Evolutionary conservation across 2,329 filamentous ascomycete genomes (phyloP).

Genomic region (Xylaria sp.): DNA sequence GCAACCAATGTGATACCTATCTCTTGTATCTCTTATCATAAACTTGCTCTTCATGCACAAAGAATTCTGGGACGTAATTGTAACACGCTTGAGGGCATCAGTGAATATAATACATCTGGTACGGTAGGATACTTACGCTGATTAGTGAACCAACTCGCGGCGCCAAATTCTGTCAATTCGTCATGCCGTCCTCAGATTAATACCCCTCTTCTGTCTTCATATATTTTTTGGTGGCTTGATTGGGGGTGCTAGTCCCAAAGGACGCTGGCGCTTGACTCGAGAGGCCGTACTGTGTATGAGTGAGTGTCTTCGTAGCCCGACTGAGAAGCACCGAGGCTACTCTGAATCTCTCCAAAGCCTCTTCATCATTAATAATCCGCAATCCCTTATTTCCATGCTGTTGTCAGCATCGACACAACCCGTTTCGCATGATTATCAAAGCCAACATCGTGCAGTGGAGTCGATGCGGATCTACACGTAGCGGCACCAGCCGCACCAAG

Average conservation of each 20-base stretch:
- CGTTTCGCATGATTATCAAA: neutral
- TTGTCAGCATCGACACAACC: neutral
- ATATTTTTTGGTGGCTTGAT: neutral
- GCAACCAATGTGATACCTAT: no score
- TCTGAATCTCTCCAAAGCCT: neutral
- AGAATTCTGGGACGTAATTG: no score
- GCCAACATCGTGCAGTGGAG: constrained; percentile 5
- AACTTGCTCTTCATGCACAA: no score
- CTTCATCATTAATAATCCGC: constrained; percentile 9
- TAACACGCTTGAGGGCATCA: neutral
- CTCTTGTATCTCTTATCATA: no score
- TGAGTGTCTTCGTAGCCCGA: no score
- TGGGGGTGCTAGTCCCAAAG: neutral
- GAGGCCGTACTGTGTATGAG: neutral
- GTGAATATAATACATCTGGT: neutral
- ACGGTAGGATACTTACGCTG: neutral
- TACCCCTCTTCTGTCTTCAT: neutral
- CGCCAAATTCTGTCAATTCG: neutral
- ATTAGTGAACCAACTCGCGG: neutral
- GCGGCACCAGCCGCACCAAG: constrained; percentile 9
- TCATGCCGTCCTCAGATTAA: no score
- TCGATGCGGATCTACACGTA: neutral
- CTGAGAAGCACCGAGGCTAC: neutral
- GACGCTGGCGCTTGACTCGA: neutral
- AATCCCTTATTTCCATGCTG: neutral